A percentile compares a stretch with the other conserved stretches of the same genome.
Evolutionary conservation across 176 grass and related monocot species (phyloP).

Genomic region (Leersia perrieri): DNA sequence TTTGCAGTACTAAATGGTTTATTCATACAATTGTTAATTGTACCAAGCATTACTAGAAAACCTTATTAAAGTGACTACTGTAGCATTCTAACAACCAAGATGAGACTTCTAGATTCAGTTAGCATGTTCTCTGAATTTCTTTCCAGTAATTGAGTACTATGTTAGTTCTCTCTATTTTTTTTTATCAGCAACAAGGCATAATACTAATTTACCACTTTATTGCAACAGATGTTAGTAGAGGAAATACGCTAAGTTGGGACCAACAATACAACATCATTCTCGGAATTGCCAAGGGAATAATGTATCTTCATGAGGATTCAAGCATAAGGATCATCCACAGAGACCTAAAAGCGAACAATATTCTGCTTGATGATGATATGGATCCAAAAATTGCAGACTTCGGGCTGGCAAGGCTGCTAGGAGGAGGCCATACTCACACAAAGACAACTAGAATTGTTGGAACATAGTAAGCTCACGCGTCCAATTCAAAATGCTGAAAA

Average conservation of each 20-base stretch:
- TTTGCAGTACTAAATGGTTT: background rate
- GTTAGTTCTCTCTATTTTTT: background rate
- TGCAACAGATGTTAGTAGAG: constrained; percentile 14
- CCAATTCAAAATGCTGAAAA: background rate
- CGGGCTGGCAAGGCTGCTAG: constrained; percentile 35
- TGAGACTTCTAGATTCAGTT: background rate
- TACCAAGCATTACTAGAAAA: background rate
- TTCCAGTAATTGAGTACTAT: background rate
- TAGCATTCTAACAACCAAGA: background rate
- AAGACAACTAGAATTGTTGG: constrained; percentile 33
- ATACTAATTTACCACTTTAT: background rate
- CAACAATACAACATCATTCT: constrained; percentile 36
- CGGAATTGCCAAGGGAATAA: constrained; percentile 43
- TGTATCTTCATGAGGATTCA: constrained; percentile 53
- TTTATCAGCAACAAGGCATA: background rate
- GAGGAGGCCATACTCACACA: constrained; percentile 16
- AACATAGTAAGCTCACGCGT: constrained; percentile 35
- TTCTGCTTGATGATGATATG: constrained; percentile 34
- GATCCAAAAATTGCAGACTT: constrained; percentile 46
- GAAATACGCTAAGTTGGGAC: constrained; percentile 24
- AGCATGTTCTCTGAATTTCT: background rate
- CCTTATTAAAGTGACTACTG: background rate
- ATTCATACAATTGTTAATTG: background rate
- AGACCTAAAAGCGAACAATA: constrained; percentile 44
- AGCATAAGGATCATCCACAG: constrained; percentile 48